phyloP scores from a whole-genome alignment of 257 asterid genomes.

The Przewalskia tangutica region DNA sequence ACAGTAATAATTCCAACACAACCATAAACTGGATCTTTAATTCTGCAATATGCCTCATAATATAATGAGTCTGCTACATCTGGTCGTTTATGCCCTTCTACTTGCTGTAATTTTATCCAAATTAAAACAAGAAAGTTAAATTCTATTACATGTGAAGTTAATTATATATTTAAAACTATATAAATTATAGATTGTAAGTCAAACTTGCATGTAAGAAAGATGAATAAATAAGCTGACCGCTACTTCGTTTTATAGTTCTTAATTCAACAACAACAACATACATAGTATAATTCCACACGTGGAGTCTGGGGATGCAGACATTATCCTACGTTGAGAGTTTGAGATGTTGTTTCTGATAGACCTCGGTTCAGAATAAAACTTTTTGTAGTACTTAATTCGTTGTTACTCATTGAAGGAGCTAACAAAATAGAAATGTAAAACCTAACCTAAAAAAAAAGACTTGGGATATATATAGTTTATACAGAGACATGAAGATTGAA shows the following conservation, averaged over 20 bases:
- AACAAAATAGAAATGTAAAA: not conserved
- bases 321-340: too few species aligned
- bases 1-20: not conserved
- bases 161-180: not conserved
- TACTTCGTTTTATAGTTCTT: not conserved
- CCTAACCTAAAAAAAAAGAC: not conserved
- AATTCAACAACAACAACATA: not conserved
- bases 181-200: not conserved
- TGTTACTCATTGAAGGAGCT: not conserved
- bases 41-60: not conserved
- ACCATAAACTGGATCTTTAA: not conserved
- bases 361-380: too few species aligned
- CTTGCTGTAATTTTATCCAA: not conserved
- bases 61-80: not conserved
- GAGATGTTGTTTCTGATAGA: too few species aligned
- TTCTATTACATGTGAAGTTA: too few species aligned
- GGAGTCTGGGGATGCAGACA: too few species aligned
- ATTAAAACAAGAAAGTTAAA: not conserved
- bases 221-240: not conserved
- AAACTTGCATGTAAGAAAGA: not conserved
- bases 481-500: not conserved
- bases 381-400: too few species aligned
- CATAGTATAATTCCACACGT: too few species aligned
- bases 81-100: not conserved
- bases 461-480: not conserved